These are phyloP conservation scores for Agastache rugosa DNA, from an alignment of 257 asterid species.

Conservation along the genomic window DNA sequence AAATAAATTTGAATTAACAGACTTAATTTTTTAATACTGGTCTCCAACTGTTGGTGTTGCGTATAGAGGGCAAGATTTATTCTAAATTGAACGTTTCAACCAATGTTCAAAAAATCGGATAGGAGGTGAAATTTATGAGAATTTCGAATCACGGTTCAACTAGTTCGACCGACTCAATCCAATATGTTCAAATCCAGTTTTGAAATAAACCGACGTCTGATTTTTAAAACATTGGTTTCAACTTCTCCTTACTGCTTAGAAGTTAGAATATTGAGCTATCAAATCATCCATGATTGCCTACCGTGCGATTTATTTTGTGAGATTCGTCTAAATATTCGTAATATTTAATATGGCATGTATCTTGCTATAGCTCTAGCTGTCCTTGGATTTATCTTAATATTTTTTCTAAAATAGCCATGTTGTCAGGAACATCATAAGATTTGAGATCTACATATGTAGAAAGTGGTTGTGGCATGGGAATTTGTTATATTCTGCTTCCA, in stretches of 20 bases:
- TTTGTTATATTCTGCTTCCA: conserved; percentile 36
- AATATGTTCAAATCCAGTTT: no score
- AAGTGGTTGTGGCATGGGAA: conserved; percentile 37
- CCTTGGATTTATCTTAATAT: not conserved
- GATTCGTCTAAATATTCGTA: conserved; percentile 29
- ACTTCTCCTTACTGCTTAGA: conserved; percentile 8
- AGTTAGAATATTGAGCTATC: conserved; percentile 11
- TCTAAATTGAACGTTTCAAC: conserved; percentile 21
- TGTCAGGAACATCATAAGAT: conserved; percentile 20
- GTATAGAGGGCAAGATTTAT: conserved; percentile 15
- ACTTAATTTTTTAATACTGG: not conserved
- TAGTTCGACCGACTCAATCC: no score
- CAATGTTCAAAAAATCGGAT: not conserved
- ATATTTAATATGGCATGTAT: conserved; percentile 10
- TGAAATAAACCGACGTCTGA: no score
- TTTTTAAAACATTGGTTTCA: no score
- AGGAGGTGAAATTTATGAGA: no score
- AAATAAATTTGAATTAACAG: not conserved
- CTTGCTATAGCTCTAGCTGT: conserved; percentile 29
- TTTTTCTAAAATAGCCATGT: not conserved
- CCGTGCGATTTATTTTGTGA: not conserved
- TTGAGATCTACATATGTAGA: conserved; percentile 22
- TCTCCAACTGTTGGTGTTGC: conserved; percentile 22
- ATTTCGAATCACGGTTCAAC: no score
- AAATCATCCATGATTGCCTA: conserved; percentile 11